A percentile compares a stretch with the other conserved stretches of the same genome.
Evolutionary conservation across 345 rosid species (phyloP).

Genomic region (Crucihimalaya himalaica): DNA sequence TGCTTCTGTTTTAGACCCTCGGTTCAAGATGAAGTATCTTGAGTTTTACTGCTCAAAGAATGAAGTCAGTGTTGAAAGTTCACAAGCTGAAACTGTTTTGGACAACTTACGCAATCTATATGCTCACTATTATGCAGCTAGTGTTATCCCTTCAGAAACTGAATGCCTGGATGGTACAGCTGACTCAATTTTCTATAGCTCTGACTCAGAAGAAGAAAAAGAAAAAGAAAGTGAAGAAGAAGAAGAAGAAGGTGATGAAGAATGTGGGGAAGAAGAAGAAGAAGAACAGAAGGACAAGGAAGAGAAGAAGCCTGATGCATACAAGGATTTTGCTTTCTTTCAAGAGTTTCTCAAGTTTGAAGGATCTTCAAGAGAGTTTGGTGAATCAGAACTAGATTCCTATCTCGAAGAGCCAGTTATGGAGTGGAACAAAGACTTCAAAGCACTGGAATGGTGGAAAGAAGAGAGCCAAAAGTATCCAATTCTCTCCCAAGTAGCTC

Average conservation of each 20-base stretch:
- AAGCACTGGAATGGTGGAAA: constrained; percentile 80
- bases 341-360: constrained; percentile 68
- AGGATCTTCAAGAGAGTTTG: constrained; percentile 51
- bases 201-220: neutral
- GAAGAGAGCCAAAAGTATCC: constrained; percentile 66
- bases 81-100: constrained; percentile 58
- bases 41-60: constrained; percentile 69
- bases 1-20: constrained; percentile 86
- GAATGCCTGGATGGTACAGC: constrained; percentile 20
- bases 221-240: neutral
- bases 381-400: constrained; percentile 61
- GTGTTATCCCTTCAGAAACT: constrained; percentile 33
- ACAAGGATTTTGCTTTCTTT: constrained; percentile 44
- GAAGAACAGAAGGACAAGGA: constrained; percentile 1
- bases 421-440: constrained; percentile 63
- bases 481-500: constrained; percentile 69
- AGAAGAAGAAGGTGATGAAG: constrained; percentile 18
- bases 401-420: constrained; percentile 70
- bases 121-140: constrained; percentile 43
- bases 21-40: constrained; percentile 79
- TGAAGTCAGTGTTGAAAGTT: constrained; percentile 56
- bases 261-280: constrained; percentile 5
- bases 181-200: neutral
- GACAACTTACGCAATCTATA: constrained; percentile 63
- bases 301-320: constrained; percentile 34